These are phyloP conservation scores for Mycena floridula DNA, from an alignment of 768 basidiomycete genomes.

Conservation along the genomic window DNA sequence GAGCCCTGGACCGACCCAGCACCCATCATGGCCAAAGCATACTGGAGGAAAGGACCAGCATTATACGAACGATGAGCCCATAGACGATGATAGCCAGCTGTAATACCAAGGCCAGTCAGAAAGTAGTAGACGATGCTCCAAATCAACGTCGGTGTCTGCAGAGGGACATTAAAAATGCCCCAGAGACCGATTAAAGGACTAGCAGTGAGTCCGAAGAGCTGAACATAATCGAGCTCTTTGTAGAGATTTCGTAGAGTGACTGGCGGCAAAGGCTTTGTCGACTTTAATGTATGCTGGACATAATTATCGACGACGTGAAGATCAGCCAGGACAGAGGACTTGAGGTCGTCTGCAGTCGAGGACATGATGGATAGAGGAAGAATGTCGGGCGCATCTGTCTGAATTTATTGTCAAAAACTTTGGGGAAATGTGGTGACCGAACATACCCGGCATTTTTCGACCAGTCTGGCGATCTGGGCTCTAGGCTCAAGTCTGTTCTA, in stretches of 20 bases:
- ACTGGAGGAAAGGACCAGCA: constrained; percentile 40
- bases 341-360: too few species aligned
- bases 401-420: too few species aligned
- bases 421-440: too few species aligned
- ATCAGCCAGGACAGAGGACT: too few species aligned
- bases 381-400: too few species aligned
- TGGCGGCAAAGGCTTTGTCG: constrained; percentile 62
- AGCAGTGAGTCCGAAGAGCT: constrained; percentile 62
- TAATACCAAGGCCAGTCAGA: constrained; percentile 46
- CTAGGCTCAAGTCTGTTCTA: too few species aligned
- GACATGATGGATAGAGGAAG: too few species aligned
- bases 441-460: too few species aligned
- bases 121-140: constrained; percentile 67
- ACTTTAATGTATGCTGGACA: constrained; percentile 67
- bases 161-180: constrained; percentile 60
- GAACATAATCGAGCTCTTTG: constrained; percentile 73
- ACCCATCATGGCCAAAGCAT: constrained; percentile 37
- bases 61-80: constrained; percentile 54
- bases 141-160: constrained; percentile 70
- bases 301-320: constrained; percentile 77
- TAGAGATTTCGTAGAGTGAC: constrained; percentile 52
- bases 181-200: constrained; percentile 70
- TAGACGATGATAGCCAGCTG: constrained; percentile 38
- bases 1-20: constrained; percentile 48
- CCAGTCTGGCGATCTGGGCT: too few species aligned